These are phyloP conservation scores for Prunus yedoensis DNA, from an alignment of 331 rosid genomes.

Conservation along the genomic window DNA sequence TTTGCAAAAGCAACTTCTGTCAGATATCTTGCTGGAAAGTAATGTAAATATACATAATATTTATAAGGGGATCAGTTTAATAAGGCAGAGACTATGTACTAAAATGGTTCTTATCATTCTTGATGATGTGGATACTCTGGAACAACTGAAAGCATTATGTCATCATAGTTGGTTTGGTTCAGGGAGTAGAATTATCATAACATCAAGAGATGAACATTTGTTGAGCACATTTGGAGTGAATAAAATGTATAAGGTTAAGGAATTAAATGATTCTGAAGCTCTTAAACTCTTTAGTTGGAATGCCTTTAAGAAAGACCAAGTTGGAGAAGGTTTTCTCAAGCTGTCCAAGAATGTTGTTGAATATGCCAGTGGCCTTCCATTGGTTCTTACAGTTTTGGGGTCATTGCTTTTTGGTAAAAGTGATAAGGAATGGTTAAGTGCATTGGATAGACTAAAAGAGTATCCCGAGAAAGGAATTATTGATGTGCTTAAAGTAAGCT, in stretches of 20 bases:
- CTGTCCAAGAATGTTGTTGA: not conserved
- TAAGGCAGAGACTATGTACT: slow-evolving; percentile 24
- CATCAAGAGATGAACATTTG: slow-evolving; percentile 43
- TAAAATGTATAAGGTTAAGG: slow-evolving; percentile 27
- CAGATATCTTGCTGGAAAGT: not conserved
- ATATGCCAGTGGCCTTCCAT: slow-evolving; percentile 6
- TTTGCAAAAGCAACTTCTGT: not conserved
- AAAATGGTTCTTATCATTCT: slow-evolving; percentile 38
- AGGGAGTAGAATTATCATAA: slow-evolving; percentile 50
- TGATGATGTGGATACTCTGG: slow-evolving; percentile 31
- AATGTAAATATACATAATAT: not conserved
- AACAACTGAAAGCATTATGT: slow-evolving; percentile 22
- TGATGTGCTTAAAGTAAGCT: not conserved
- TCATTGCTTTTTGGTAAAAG: not conserved
- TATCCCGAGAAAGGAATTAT: not conserved
- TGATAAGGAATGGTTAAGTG: not conserved
- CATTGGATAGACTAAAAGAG: not conserved
- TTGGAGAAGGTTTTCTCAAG: not conserved
- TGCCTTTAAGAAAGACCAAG: not conserved
- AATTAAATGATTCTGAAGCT: slow-evolving; percentile 30
- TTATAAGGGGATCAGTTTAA: not conserved
- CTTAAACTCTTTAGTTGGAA: slow-evolving; percentile 21
- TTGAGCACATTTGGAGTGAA: not conserved
- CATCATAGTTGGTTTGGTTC: slow-evolving; percentile 35
- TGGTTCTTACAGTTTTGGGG: not conserved